phyloP scores from a whole-genome alignment of 129 eudicot genomes.

The Helianthus annuus region DNA sequence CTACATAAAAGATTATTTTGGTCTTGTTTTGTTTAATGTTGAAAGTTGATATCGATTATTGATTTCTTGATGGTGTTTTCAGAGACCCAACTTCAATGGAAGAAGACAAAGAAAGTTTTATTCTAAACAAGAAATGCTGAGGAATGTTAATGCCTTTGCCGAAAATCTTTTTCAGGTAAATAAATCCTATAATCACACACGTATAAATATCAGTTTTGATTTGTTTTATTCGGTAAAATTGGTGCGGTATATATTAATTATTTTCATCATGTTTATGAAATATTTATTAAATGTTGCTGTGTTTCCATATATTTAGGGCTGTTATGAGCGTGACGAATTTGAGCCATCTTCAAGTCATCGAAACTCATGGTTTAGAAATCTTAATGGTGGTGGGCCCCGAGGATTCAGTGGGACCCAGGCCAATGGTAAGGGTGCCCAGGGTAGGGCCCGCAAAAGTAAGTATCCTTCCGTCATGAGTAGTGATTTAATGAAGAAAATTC shows the following conservation, averaged over 20 bases:
- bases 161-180: slow-evolving; percentile 65
- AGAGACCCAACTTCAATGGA: slow-evolving; percentile 56
- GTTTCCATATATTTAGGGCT: slow-evolving; percentile 39
- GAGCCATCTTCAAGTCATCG: slow-evolving; percentile 55
- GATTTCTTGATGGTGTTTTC: slow-evolving; percentile 28
- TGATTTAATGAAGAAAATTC: not conserved
- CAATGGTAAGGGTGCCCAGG: slow-evolving; percentile 37
- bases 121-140: slow-evolving; percentile 49
- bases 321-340: slow-evolving; percentile 46
- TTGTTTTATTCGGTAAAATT: too few species aligned
- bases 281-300: not conserved
- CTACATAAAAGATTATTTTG: not conserved
- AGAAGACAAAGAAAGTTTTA: slow-evolving; percentile 46
- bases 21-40: not conserved
- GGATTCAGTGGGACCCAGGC: slow-evolving; percentile 35
- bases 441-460: slow-evolving; percentile 54
- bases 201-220: not conserved
- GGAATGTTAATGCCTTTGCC: slow-evolving; percentile 61
- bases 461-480: not conserved
- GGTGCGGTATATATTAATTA: too few species aligned
- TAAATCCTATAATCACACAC: slow-evolving; percentile 10
- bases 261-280: too few species aligned
- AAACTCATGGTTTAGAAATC: slow-evolving; percentile 55
- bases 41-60: not conserved
- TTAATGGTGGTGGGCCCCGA: slow-evolving; percentile 34